These are phyloP conservation scores for Oldenlandia corymbosa DNA, from an alignment of 257 asterid genomes.

Conservation along the genomic window DNA sequence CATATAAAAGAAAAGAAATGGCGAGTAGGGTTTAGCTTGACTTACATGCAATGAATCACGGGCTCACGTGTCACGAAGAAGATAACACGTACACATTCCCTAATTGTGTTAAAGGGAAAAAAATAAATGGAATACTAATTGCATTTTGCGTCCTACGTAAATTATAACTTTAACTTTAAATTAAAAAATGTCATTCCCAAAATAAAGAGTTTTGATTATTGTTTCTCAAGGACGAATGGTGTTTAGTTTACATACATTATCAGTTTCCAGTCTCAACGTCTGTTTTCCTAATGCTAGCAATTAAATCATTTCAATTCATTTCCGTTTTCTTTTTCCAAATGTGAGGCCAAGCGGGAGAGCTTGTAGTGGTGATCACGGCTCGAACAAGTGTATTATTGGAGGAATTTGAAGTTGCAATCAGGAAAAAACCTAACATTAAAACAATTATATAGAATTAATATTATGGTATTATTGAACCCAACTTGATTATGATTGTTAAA, in stretches of 20 bases:
- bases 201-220: too few species aligned
- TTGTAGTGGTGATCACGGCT: not conserved
- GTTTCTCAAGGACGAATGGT: too few species aligned
- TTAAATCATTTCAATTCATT: not conserved
- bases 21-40: not conserved
- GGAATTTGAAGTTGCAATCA: not conserved
- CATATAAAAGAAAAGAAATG: not conserved
- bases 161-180: too few species aligned
- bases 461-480: too few species aligned
- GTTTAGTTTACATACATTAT: too few species aligned
- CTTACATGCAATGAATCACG: conserved; percentile 1
- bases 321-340: not conserved
- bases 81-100: not conserved
- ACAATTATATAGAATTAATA: too few species aligned
- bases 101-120: not conserved
- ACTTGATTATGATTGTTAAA: not conserved
- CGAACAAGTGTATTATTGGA: not conserved
- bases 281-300: too few species aligned
- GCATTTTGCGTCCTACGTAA: too few species aligned
- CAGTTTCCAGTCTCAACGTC: too few species aligned
- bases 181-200: too few species aligned
- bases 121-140: too few species aligned
- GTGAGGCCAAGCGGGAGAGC: not conserved
- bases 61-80: conserved; percentile 24
- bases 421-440: too few species aligned